Evolutionary conservation across 2,329 filamentous ascomycete species (phyloP).

Genomic region (Aureobasidium lini): DNA sequence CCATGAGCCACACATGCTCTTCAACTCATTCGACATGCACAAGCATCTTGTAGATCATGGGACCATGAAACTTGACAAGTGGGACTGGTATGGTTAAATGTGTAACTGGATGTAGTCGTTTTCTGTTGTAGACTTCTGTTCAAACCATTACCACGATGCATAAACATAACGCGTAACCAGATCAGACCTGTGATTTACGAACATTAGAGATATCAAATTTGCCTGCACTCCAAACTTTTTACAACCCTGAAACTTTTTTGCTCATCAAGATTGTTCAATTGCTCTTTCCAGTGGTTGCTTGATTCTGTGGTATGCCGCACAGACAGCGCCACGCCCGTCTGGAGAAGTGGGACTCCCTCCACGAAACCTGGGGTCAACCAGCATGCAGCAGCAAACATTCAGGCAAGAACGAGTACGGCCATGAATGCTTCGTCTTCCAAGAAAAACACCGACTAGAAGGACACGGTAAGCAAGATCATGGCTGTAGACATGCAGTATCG

Average conservation of each 20-base stretch:
- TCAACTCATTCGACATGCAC: constrained; percentile 84
- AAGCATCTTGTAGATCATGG: constrained; percentile 73
- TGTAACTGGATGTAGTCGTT: not conserved
- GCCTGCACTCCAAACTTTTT: too few species aligned
- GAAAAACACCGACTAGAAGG: too few species aligned
- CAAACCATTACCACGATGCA: not conserved
- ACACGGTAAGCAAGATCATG: too few species aligned
- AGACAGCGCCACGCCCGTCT: not conserved
- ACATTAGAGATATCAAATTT: too few species aligned
- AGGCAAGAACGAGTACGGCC: too few species aligned
- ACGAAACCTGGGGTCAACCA: not conserved
- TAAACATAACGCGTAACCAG: too few species aligned
- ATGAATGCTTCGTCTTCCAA: too few species aligned
- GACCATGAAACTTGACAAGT: constrained; percentile 76
- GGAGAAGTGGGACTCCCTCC: not conserved
- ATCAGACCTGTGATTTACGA: too few species aligned
- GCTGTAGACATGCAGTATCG: too few species aligned
- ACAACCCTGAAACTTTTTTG: not conserved
- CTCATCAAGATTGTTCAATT: too few species aligned
- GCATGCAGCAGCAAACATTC: too few species aligned
- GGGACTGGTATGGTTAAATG: constrained; percentile 31
- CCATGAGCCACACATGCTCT: constrained; percentile 82
- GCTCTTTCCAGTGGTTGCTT: not conserved
- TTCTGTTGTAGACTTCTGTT: not conserved
- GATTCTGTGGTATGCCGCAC: not conserved